Percentiles rank a stretch among this genome's conserved stretches.
Evolutionary conservation across 768 basidiomycete genomes (phyloP).

Genomic region (Mycena venus): DNA sequence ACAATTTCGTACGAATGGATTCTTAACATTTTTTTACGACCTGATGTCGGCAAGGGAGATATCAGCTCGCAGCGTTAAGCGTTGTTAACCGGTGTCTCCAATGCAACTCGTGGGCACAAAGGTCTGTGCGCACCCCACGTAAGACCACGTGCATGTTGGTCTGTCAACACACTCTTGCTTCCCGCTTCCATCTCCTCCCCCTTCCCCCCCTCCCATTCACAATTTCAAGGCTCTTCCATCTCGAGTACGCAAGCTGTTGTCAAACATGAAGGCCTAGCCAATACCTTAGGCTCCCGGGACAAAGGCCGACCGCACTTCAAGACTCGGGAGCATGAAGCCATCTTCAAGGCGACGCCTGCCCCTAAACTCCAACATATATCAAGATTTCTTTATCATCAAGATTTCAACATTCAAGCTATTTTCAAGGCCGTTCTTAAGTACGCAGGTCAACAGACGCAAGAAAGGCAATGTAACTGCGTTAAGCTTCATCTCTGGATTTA

Average conservation of each 20-base stretch:
- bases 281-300: no score
- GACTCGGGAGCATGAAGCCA: not conserved
- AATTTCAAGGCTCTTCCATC: not conserved
- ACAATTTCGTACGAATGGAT: slow-evolving; percentile 2
- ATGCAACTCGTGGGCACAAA: not conserved
- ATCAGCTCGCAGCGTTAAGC: not conserved
- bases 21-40: slow-evolving; percentile 7
- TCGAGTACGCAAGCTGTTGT: not conserved
- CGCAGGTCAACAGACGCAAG: not conserved
- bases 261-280: no score
- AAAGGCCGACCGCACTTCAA: not conserved
- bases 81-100: not conserved
- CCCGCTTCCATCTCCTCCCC: not conserved
- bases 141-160: not conserved
- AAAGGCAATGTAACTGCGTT: not conserved
- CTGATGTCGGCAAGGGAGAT: slow-evolving; percentile 11
- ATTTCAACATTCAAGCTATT: not conserved
- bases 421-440: not conserved
- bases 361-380: not conserved
- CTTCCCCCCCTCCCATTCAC: not conserved
- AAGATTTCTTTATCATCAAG: not conserved
- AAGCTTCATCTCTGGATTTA: not conserved
- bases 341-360: not conserved
- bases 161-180: not conserved
- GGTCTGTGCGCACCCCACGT: not conserved